Evolutionary conservation across 164 flowering plant genomes (phyloP), one percentile per base, ranked within the genome.

Genomic region (Buxus sempervirens): DNA sequence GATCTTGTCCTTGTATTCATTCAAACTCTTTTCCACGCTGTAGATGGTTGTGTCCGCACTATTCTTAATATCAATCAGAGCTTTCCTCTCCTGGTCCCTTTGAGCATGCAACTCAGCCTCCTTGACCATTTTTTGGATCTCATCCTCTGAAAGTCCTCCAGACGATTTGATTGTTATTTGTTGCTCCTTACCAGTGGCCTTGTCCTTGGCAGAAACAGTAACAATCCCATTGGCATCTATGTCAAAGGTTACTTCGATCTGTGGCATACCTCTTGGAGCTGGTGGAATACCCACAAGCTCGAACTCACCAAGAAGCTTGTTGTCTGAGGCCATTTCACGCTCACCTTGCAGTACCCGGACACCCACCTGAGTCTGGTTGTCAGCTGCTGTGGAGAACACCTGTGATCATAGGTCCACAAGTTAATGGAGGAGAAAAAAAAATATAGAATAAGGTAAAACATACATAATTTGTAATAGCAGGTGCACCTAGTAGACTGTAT

Each of bases 321-420:
- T 82, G 75, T 77, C 84, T 36, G 83, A 5, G 45, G 85, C 88
- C 85, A 82, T 82, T 63, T 82, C 84, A 13, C 88, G 82, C 73
- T 84, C 88, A 62, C 85, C 88, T 72, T 84, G 85, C 56, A 82
- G 75, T 25, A 84, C 88, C 53, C 79, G 75, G 1, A 84, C 73
- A 5, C 88, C 88, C 22, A 84, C 88, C 69, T 82, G 88, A 9
- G 85, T 84, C 77, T 84, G 88, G 68, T 84, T 82, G 72, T 84
- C 88, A 45, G 85, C 84, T 21, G 88, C 88, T 9, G 88, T 84
- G 0, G 85, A 84, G 77, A 84, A 84, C 26, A 84, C 85, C 85
- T 84, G 76, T 24, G 23, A 21, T 61, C 60, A 65, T n/a, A 67
- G 4, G 65, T 7, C 16, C 20, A 27, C 61, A n/a, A 58, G 19